phyloP scores from a whole-genome alignment of 495 filamentous ascomycete species.

The Pyronema omphalodes region DNA sequence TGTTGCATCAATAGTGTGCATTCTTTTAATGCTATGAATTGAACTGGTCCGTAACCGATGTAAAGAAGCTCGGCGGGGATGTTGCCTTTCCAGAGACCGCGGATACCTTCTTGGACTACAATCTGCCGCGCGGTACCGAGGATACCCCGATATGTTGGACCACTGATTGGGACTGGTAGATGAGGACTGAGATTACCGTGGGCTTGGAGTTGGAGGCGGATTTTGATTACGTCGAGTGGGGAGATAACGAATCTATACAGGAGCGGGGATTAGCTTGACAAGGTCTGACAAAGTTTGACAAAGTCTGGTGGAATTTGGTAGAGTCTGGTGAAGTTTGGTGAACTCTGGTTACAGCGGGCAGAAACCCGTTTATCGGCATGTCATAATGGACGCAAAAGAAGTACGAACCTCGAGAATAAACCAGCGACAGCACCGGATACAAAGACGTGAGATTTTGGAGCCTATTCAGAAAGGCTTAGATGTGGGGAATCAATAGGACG shows the following conservation, averaged over 20 bases:
- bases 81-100: conserved; percentile 94
- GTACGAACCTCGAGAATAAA: conserved; percentile 55
- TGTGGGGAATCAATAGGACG: neutral
- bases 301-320: neutral
- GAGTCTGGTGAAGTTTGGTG: neutral
- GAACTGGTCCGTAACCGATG: conserved; percentile 66
- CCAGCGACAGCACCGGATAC: conserved; percentile 74
- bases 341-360: neutral
- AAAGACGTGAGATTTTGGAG: conserved; percentile 64
- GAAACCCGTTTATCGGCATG: too few species aligned
- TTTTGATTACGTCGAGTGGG: conserved; percentile 61
- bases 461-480: conserved; percentile 31
- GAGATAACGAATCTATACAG: conserved; percentile 57
- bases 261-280: too few species aligned
- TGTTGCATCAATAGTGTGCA: conserved; percentile 41
- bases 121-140: conserved; percentile 59
- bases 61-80: conserved; percentile 88
- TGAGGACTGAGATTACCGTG: conserved; percentile 14
- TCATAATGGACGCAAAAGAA: neutral
- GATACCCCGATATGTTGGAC: conserved; percentile 64
- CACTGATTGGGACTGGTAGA: conserved; percentile 28
- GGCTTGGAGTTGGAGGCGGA: conserved; percentile 51
- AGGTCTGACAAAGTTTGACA: neutral
- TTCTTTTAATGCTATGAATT: conserved; percentile 79
- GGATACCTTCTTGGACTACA: conserved; percentile 56